Conservation (phyloP, 192 early-diverging fungal species). For the Physocladia obscura region DNA sequence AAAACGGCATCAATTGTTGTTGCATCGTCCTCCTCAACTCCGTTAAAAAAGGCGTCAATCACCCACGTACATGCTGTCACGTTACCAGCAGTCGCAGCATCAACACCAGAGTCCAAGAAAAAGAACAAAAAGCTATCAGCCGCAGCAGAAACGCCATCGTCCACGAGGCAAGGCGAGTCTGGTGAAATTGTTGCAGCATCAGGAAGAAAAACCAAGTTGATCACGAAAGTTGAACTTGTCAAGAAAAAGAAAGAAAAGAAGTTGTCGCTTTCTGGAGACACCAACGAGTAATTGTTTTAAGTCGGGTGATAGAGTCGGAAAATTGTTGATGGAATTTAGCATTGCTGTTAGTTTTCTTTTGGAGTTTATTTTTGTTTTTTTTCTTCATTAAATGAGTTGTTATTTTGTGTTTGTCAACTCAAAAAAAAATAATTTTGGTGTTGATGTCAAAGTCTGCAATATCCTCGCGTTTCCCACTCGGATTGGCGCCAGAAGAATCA, state of each 20-base stretch:
- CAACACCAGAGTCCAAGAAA: background rate
- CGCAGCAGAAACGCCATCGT: background rate
- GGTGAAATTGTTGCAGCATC: background rate
- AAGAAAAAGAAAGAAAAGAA: conserved; percentile 13
- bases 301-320: no score
- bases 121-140: background rate
- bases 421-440: no score
- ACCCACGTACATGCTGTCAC: background rate
- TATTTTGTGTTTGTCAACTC: no score
- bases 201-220: conserved; percentile 1
- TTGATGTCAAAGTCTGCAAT: no score
- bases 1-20: background rate
- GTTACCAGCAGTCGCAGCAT: background rate
- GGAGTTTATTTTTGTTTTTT: no score
- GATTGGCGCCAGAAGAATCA: no score
- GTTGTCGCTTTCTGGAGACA: no score
- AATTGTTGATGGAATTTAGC: no score
- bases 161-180: background rate
- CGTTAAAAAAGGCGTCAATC: background rate
- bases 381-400: no score
- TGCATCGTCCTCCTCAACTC: background rate
- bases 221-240: background rate
- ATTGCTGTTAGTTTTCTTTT: no score
- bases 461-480: no score
- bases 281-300: no score